These are phyloP conservation scores for rapeseed (Brassica napus) DNA, from an alignment of 345 rosid species.

Conservation along the genomic window DNA sequence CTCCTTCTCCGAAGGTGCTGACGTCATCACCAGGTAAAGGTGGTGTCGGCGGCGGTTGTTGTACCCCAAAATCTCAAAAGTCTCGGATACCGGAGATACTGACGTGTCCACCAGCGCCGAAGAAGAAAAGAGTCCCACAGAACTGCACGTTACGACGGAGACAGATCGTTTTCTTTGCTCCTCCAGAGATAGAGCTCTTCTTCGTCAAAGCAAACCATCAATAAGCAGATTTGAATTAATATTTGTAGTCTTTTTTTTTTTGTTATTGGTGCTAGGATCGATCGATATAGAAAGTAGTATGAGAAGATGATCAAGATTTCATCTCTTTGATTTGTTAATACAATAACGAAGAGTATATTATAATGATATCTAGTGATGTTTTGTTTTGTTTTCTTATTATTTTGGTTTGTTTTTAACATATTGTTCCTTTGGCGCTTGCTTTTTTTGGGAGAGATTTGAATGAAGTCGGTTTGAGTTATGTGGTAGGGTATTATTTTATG, in stretches of 20 bases:
- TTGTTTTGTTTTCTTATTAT: neutral
- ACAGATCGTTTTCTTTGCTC: slow-evolving; percentile 86
- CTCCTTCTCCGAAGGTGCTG: slow-evolving; percentile 25
- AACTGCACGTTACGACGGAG: slow-evolving; percentile 54
- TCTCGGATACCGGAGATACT: slow-evolving; percentile 73
- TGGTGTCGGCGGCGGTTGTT: slow-evolving; percentile 41
- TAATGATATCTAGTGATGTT: slow-evolving; percentile 19
- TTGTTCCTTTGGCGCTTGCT: slow-evolving; percentile 37
- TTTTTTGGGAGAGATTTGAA: slow-evolving; percentile 35
- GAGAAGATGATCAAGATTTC: slow-evolving; percentile 8
- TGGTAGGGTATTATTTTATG: slow-evolving; percentile 34
- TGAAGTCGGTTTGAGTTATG: slow-evolving; percentile 39
- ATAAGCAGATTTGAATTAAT: slow-evolving; percentile 1
- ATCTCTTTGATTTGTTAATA: slow-evolving; percentile 35
- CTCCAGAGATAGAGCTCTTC: slow-evolving; percentile 95
- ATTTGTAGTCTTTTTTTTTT: slow-evolving; percentile 4
- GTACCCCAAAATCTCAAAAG: slow-evolving; percentile 77
- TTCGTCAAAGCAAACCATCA: slow-evolving; percentile 57
- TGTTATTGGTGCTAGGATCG: slow-evolving; percentile 7
- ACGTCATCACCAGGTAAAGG: slow-evolving; percentile 26
- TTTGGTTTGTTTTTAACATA: neutral
- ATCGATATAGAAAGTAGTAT: slow-evolving; percentile 25
- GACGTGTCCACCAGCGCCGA: slow-evolving; percentile 98
- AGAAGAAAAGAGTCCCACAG: slow-evolving; percentile 60
- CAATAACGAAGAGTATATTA: slow-evolving; percentile 37